phyloP scores from a whole-genome alignment of 768 basidiomycete species.

The Inosperma sp. region DNA sequence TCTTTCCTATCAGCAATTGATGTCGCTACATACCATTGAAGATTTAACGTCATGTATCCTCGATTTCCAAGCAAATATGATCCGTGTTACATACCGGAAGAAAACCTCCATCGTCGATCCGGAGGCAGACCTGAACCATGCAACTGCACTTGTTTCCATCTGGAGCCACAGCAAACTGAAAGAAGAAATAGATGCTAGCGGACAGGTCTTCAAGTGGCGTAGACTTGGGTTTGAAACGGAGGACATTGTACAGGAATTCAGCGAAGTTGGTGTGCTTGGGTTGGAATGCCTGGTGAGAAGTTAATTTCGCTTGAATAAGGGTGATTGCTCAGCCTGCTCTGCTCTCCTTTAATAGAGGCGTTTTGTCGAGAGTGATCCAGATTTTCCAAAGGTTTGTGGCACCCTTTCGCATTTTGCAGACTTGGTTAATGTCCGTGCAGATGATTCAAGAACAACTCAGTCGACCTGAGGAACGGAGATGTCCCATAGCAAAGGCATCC shows the following conservation, averaged over 20 bases:
- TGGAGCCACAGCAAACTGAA: constrained; percentile 60
- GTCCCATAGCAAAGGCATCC: constrained; percentile 79
- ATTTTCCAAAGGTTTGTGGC: constrained; percentile 65
- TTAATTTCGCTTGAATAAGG: neutral
- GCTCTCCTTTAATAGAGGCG: constrained; percentile 41
- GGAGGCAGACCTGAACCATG: constrained; percentile 54
- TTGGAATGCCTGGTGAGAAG: constrained; percentile 70
- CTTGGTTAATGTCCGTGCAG: constrained; percentile 32
- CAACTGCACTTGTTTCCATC: constrained; percentile 54
- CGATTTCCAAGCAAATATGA: constrained; percentile 84
- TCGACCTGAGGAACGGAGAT: constrained; percentile 66
- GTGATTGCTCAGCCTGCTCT: neutral
- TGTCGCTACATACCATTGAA: constrained; percentile 76
- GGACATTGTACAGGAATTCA: constrained; percentile 71
- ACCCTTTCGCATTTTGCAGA: neutral
- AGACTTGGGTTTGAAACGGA: constrained; percentile 76
- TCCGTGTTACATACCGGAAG: constrained; percentile 73
- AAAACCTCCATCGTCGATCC: constrained; percentile 77
- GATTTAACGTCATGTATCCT: constrained; percentile 80
- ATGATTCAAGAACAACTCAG: constrained; percentile 77
- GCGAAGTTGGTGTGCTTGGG: constrained; percentile 73
- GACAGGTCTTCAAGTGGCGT: constrained; percentile 61
- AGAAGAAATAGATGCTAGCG: constrained; percentile 48
- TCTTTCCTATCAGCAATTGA: constrained; percentile 53
- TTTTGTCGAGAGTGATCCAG: constrained; percentile 65